Evolutionary conservation across 768 basidiomycete genomes (phyloP), one percentile per base, ranked within the genome.

Genomic region (Floccularia luteovirens): DNA sequence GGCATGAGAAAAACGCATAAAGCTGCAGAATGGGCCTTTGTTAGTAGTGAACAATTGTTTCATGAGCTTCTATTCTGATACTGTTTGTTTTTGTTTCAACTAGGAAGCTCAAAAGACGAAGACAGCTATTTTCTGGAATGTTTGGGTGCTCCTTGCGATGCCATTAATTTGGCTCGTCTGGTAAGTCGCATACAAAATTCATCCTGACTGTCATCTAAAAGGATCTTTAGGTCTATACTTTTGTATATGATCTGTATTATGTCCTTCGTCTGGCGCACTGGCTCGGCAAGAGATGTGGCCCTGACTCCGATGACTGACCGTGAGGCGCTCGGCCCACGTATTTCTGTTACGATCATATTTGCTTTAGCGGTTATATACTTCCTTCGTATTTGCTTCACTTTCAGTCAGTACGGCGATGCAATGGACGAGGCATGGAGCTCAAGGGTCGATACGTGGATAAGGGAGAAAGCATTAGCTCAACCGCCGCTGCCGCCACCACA

Each of bases 101-200:
- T 38, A 80, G 75, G 81, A 82, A 49, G 73, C 77, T 2, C 67
- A 72, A 36, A 57, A 56, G 31, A 46, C 48, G 2, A 48, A 44
- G 10, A 49, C 56, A 0, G 34, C 36, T 1, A 56, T 62, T 21
- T 60, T 50, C 43, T 67, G 82, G 81, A 84, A 84, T 44, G 75
- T 82, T 13, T 82, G 81, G 79, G 72, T 82, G 1, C 44, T 83
- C 14, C 63, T 84, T 21, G 74, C 79, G 0, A 69, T 79, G 63
- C 81, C 32, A 0, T 74, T 70, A 0, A 50, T 77, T 11, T 83
- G 78, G 76, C 67, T 82, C 24, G 65, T 75, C 5, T 84, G 79
- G 79, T 75, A 41, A 17, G 52, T 44, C 22, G 1, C 22, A 22
- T 31, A 25, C 22, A 27, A 7, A 24, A 2, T 19, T 2, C n/a